Percentiles rank a stretch among this genome's conserved stretches.
These are phyloP conservation scores for Sisymbrium altissimum DNA, from an alignment of 345 rosid species.

Conservation along the genomic window DNA sequence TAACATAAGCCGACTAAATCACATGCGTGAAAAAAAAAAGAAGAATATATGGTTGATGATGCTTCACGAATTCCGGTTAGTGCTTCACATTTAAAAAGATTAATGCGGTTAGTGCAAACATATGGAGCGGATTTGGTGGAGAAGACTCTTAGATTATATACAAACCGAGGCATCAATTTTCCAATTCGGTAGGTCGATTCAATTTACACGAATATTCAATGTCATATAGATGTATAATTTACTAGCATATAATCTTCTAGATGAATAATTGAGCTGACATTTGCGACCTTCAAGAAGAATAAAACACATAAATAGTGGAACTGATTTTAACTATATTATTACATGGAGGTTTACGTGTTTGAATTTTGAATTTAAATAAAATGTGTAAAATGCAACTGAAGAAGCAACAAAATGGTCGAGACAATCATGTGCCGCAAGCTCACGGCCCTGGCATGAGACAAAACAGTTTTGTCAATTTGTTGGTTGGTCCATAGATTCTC, in stretches of 20 bases:
- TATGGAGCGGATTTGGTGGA: conserved; percentile 24
- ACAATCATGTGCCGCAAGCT: conserved; percentile 32
- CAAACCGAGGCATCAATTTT: not conserved
- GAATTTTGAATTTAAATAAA: conserved; percentile 27
- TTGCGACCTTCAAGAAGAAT: conserved; percentile 18
- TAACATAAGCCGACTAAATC: conserved; percentile 1
- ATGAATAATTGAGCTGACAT: conserved; percentile 33
- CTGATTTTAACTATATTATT: not conserved
- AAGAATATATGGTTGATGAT: not conserved
- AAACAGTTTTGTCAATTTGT: conserved; percentile 26
- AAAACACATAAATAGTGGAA: conserved; percentile 13
- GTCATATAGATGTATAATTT: not conserved
- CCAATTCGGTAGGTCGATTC: conserved; percentile 6
- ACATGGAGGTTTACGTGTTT: not conserved
- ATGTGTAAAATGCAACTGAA: conserved; percentile 3
- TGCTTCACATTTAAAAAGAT: not conserved
- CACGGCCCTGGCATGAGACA: conserved; percentile 22
- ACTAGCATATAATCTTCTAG: conserved; percentile 23
- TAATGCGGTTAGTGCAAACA: not conserved
- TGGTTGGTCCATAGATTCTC: conserved; percentile 23
- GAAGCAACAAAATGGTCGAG: conserved; percentile 24
- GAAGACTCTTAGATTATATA: not conserved
- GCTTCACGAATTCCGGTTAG: not conserved
- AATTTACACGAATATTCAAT: conserved; percentile 2
- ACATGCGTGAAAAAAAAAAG: conserved; percentile 20